Conservation (phyloP, 345 rosid genomes). For the Moringa oleifera region DNA sequence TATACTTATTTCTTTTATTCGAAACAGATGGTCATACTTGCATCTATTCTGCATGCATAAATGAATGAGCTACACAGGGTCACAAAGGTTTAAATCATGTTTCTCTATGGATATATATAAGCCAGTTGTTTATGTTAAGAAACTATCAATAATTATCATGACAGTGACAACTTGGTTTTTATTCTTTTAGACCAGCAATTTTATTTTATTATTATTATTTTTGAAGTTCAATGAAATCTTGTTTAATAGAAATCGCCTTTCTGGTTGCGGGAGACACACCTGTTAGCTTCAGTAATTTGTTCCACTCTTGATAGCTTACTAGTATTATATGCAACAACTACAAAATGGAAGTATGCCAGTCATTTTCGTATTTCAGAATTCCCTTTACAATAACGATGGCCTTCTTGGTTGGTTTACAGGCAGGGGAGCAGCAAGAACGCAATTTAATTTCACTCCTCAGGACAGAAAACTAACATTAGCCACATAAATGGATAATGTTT, state of each 20-base stretch:
- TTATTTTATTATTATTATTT: not conserved
- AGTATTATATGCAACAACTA: not conserved
- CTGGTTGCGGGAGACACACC: not conserved
- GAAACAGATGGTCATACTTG: not conserved
- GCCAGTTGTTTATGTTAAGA: not conserved
- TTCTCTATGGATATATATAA: not conserved
- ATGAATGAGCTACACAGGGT: not conserved
- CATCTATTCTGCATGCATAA: no score
- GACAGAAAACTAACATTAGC: conserved; percentile 17
- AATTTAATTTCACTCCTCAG: conserved; percentile 3
- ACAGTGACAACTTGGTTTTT: no score
- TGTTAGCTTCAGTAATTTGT: not conserved
- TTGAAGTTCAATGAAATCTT: not conserved
- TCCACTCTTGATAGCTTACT: not conserved
- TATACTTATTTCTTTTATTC: not conserved
- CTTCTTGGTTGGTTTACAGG: conserved; percentile 21
- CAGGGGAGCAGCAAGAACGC: conserved; percentile 12
- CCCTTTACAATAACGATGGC: not conserved
- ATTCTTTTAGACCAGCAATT: no score
- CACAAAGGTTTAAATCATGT: not conserved
- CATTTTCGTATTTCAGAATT: not conserved
- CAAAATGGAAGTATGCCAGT: not conserved
- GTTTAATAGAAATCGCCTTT: not conserved
- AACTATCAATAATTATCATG: no score
- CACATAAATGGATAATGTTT: conserved; percentile 5